Evolutionary conservation across 129 eudicot genomes (phyloP), one percentile per base, ranked within the genome.

Genomic region (Pulicaria dysenterica): DNA sequence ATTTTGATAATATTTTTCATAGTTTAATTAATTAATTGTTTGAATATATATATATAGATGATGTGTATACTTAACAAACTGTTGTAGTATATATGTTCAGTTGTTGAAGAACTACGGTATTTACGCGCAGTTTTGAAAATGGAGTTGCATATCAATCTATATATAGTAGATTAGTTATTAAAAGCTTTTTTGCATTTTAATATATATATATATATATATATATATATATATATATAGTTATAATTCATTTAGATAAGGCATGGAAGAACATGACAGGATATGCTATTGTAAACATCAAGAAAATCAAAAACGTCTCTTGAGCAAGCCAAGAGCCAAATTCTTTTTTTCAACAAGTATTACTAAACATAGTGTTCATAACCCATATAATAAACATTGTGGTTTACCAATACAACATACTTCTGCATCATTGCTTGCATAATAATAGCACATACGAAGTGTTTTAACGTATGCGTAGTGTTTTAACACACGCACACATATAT

Each of bases 181-280:
- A 14, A 74, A 73, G 71, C 17, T 40, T 14, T 73, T 16, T 61
- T 7, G 59, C 16, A 51, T 75, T 53, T 53, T 42, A 54, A 53
- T 53, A 42, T 64, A 58, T 36, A 42, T 46, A 64, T 64, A 64
- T 24, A 64, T 64, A 64, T 64, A 64, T 64, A 64, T 24, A 24
- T 24, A 37, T 13, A 67, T n/a, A 68, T 69, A 69, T 53, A 51
- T 24, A 24, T 24, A 24, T 24, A 24, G 31, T 24, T 24, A 24
- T 7, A 50, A 74, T 74, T 44, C 55, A 64, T 10, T 51, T 51
- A 53, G 64, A 74, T 74, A 64, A 56, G 80, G 67, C 58, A 36
- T 75, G 80, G 67, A 65, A 75, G 67, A 75, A 75, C 60, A 66
- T 75, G 80, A 66, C 73, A 34, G 39, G 73, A 43, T 55, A 44